Base-by-base conservation (phyloP, 2,329 filamentous ascomycete genomes). In the Ambrosiella xylebori region DNA sequence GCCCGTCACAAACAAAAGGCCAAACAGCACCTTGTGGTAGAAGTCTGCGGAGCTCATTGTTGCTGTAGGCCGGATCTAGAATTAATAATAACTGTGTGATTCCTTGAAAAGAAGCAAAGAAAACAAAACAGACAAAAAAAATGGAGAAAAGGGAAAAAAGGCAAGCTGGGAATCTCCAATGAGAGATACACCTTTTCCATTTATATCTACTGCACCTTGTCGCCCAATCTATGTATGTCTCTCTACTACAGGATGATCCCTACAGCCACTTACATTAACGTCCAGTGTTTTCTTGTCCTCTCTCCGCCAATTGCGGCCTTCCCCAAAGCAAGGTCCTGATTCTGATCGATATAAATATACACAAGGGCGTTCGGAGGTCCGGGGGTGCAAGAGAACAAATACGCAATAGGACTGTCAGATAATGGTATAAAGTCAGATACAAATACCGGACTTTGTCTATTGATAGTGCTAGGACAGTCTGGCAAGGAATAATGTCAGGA, bases 21-120 rank as follows among this genome's bases (percentile, higher is more conserved):
- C 64, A 2, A 65, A 61, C n/a, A 71, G 64, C 62, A 67, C 69
- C 56, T 65, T 59, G 58, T 68, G 66, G 61, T 71, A 71, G n/a
- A 64, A 63, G 59, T 69, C 67, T 8, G 44, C 19, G 59, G 68
- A 69, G 1, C 57, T 52, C 50, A 60, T 60, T 37, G n/a, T 56
- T 35, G 11, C n/a, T 2, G 39, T 11, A 12, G 35, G 13, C 40
- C 39, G 9, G 17, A 27, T 27, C 27, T 27, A 27, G 27, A 27
- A 27, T 4, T 3, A 27, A 27, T 27, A 27, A 27, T 27, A 27
- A 3, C 27, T 27, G 27, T 27, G 27, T 27, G 27, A 41, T 19
- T 38, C 17, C n/a, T 35, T 39, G 35, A n/a, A 38, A 17, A n/a
- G 13, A 27, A 37, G 13, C 41, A 52, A 51, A 36, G n/a, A 36